phyloP scores from a whole-genome alignment of 768 basidiomycete genomes.

The Lentinula aciculospora region DNA sequence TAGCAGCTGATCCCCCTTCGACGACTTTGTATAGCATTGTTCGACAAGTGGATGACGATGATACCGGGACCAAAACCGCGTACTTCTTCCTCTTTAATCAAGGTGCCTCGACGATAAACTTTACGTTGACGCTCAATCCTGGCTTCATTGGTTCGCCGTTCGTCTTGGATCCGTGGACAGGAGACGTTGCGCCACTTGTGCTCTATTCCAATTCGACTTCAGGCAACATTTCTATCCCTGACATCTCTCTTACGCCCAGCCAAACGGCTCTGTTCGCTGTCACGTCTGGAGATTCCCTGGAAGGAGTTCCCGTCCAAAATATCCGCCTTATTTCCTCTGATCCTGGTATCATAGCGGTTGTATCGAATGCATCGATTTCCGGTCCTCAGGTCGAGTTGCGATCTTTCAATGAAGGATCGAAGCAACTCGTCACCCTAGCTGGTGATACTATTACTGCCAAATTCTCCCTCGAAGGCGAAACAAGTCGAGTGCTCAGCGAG shows the following conservation, averaged over 20 bases:
- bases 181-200: conserved; percentile 7
- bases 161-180: conserved; percentile 12
- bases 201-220: conserved; percentile 8
- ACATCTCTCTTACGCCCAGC: conserved; percentile 7
- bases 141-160: conserved; percentile 12
- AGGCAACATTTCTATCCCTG: conserved; percentile 11
- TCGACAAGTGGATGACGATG: background rate
- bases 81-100: conserved; percentile 13
- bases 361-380: background rate
- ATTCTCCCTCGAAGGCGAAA: conserved; percentile 9
- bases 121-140: conserved; percentile 9
- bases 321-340: conserved; percentile 9
- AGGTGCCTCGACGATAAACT: conserved; percentile 7
- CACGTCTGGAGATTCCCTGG: conserved; percentile 7
- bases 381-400: conserved; percentile 7
- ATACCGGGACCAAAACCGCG: background rate
- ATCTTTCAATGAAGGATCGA: conserved; percentile 4
- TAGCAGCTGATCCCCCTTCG: conserved; percentile 4
- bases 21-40: conserved; percentile 8
- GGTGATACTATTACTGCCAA: conserved; percentile 3
- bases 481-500: conserved; percentile 4
- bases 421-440: conserved; percentile 5
- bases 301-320: background rate
- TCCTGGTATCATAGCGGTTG: conserved; percentile 7
- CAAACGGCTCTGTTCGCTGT: conserved; percentile 11